Evolutionary conservation across 139 green algal genomes (phyloP), one percentile per base, ranked within the genome.

Genomic region (Trebouxia sp.): DNA sequence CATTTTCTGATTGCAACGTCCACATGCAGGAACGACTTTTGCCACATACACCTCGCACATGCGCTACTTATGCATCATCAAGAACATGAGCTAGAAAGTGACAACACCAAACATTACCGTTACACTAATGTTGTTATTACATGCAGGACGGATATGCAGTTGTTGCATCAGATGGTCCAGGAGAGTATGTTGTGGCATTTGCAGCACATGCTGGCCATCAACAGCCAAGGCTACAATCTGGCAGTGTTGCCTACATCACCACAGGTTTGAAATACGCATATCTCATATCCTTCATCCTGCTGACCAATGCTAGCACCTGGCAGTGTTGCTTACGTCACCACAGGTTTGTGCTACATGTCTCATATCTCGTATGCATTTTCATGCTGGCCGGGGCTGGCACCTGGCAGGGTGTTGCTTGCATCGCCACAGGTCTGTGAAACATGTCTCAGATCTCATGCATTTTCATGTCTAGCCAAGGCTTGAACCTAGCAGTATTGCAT

Each of bases 81-180:
- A 28, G 4, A 22, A 6, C 50, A 28, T 5, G 4, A 10, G 24
- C 65, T 14, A 51, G n/a, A n/a, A n/a, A n/a, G n/a, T n/a, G n/a
- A n/a, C n/a, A n/a, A n/a, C n/a, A n/a, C n/a, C n/a, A n/a, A n/a
- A n/a, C n/a, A n/a, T n/a, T n/a, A n/a, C n/a, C n/a, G n/a, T n/a
- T n/a, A n/a, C n/a, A n/a, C n/a, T n/a, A n/a, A n/a, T n/a, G n/a
- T n/a, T n/a, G n/a, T n/a, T n/a, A n/a, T n/a, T n/a, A n/a, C n/a
- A n/a, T n/a, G n/a, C 87, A 98, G 94, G 95, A 98, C 84, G 95
- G 95, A 22, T 98, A 98, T 80, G 95, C 95, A 4, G 95, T 98
- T 11, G 38, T 93, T 3, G 82, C 93, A 3, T 20, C 79, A 15
- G 95, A 98, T 62, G 94, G 94, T 0, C 67, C 85, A 11, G 94